Conservation (phyloP, 2,329 filamentous ascomycete genomes). For the Botrytis cinerea region DNA sequence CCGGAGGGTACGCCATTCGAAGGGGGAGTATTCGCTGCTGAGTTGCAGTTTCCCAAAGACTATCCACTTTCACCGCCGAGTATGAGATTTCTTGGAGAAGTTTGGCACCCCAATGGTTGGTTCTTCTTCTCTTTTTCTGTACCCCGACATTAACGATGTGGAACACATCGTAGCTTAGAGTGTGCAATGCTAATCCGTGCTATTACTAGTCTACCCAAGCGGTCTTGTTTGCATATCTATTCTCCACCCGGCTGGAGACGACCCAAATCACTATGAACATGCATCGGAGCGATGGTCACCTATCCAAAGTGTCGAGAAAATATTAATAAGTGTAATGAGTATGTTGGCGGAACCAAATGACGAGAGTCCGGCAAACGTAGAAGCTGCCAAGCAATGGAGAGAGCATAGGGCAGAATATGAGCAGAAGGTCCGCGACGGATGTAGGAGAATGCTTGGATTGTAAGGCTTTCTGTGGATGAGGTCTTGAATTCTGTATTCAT, state of each 20-base stretch:
- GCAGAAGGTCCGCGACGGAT: slow-evolving; percentile 78
- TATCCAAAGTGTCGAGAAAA: slow-evolving; percentile 97
- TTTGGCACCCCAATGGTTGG: slow-evolving; percentile 95
- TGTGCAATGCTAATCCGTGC: neutral
- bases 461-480: slow-evolving; percentile 41
- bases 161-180: neutral
- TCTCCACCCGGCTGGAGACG: slow-evolving; percentile 91
- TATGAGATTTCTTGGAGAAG: slow-evolving; percentile 91
- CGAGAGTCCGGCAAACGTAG: slow-evolving; percentile 93
- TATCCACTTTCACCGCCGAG: slow-evolving; percentile 95
- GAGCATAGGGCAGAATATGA: slow-evolving; percentile 84
- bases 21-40: slow-evolving; percentile 91
- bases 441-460: slow-evolving; percentile 75
- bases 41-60: slow-evolving; percentile 92
- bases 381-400: slow-evolving; percentile 95
- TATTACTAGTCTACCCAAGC: slow-evolving; percentile 74
- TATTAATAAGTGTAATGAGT: slow-evolving; percentile 94
- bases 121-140: slow-evolving; percentile 22
- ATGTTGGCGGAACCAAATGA: slow-evolving; percentile 98
- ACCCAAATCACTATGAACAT: slow-evolving; percentile 97
- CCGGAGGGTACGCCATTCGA: slow-evolving; percentile 96
- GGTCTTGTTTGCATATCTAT: slow-evolving; percentile 98
- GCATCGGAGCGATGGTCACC: slow-evolving; percentile 95
- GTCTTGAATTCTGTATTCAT: neutral
- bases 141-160: neutral